phyloP scores from a whole-genome alignment of 306 rosid genomes.

The Prunus kanzakura region DNA sequence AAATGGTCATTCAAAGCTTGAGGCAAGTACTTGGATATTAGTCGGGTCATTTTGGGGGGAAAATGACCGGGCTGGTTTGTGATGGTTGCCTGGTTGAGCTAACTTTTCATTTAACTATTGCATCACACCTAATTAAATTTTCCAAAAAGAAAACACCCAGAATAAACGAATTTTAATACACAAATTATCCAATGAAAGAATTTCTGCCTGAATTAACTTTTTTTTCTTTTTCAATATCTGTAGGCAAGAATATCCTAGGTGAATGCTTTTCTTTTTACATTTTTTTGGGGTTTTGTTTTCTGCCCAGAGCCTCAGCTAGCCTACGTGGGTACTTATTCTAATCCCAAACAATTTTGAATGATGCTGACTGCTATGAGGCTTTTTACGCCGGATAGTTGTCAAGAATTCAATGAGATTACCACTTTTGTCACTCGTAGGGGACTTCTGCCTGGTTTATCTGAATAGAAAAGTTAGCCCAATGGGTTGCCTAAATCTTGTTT shows the following conservation, averaged over 20 bases:
- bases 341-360: background rate
- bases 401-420: background rate
- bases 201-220: background rate
- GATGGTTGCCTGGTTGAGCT: background rate
- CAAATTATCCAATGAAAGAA: background rate
- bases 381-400: background rate
- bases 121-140: slow-evolving; percentile 7
- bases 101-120: background rate
- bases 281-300: too few species aligned
- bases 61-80: background rate
- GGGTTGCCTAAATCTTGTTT: too few species aligned
- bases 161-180: background rate
- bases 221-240: background rate
- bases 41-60: background rate
- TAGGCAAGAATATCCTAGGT: background rate
- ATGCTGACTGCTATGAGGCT: background rate
- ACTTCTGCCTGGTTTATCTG: background rate
- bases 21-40: background rate
- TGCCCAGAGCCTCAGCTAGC: too few species aligned
- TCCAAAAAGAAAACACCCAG: background rate
- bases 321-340: too few species aligned
- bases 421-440: background rate
- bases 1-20: background rate
- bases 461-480: too few species aligned
- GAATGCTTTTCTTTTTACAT: background rate